Conservation (phyloP, 2,329 filamentous ascomycete species). For the Lecanicillium sp. region DNA sequence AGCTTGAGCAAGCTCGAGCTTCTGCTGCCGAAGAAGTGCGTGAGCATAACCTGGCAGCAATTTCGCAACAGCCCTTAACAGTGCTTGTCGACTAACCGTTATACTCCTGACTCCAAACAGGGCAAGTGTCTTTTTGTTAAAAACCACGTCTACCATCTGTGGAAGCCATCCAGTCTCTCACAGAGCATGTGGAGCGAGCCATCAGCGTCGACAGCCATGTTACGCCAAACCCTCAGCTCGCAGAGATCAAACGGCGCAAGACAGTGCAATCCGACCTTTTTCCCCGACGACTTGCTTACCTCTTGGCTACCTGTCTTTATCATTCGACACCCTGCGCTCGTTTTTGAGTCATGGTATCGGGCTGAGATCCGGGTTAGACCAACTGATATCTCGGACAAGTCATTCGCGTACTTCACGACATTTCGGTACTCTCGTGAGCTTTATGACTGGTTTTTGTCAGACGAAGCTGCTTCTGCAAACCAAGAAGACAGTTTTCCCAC, state of each 20-base stretch:
- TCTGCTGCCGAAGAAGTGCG: background rate
- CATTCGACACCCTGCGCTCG: background rate
- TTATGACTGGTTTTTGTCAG: background rate
- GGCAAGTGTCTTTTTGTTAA: background rate
- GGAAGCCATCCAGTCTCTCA: background rate
- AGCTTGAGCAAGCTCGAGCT: background rate
- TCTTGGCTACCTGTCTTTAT: background rate
- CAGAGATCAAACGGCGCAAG: background rate
- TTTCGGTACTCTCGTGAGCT: background rate
- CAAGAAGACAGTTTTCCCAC: too few relatives aligned
- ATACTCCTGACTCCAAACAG: too few relatives aligned
- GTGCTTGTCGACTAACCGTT: too few relatives aligned
- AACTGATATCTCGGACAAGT: background rate
- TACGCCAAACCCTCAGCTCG: background rate
- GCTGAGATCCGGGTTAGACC: background rate
- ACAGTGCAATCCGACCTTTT: background rate
- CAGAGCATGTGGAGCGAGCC: background rate
- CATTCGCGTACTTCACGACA: background rate
- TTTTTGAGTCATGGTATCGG: background rate
- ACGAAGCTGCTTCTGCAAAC: too few relatives aligned
- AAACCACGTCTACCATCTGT: background rate
- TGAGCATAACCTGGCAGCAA: background rate
- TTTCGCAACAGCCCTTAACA: background rate
- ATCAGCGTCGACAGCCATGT: background rate
- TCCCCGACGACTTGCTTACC: background rate